A percentile compares a stretch with the other conserved stretches of the same genome.
These are phyloP conservation scores for Lantana camara DNA, from an alignment of 257 asterid genomes.

Conservation along the genomic window DNA sequence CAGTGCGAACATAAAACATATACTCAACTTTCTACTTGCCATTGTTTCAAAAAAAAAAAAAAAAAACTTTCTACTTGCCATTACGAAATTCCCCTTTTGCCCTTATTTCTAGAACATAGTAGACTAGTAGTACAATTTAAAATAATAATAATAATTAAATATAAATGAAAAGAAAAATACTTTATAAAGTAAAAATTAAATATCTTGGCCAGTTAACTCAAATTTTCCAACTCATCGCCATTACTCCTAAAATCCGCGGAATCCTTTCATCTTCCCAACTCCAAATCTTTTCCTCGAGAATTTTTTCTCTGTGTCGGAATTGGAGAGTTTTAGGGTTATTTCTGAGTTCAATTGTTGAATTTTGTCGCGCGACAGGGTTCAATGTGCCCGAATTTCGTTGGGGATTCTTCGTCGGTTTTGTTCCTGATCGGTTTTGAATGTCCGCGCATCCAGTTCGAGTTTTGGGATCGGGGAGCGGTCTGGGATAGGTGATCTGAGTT, in stretches of 20 bases:
- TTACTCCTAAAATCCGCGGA: constrained; percentile 28
- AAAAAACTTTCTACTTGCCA: not conserved
- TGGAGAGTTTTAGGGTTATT: constrained; percentile 29
- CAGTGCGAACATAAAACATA: too few species aligned
- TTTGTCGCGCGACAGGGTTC: constrained; percentile 12
- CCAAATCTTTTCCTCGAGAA: constrained; percentile 10
- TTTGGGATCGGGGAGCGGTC: constrained; percentile 23
- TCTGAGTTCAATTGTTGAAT: constrained; percentile 4
- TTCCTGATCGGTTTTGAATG: constrained; percentile 15
- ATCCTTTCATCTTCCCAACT: constrained; percentile 14
- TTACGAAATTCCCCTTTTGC: not conserved
- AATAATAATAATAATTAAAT: too few species aligned
- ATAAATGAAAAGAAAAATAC: not conserved
- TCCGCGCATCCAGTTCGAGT: constrained; percentile 12
- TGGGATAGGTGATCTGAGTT: constrained; percentile 34
- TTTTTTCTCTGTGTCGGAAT: constrained; percentile 30
- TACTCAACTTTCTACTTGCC: too few species aligned
- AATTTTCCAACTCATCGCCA: constrained; percentile 43
- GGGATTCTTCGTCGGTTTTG: constrained; percentile 25
- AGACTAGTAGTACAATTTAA: too few species aligned
- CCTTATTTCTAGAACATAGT: constrained; percentile 23
- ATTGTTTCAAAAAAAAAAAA: too few species aligned
- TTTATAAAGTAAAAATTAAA: constrained; percentile 22
- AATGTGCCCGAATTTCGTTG: constrained; percentile 12
- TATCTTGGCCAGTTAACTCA: constrained; percentile 20